Percentiles rank a stretch among this genome's conserved stretches.
phyloP scores from a whole-genome alignment of 371 early-diverging fungal genomes.

The Rhizomucor miehei region DNA sequence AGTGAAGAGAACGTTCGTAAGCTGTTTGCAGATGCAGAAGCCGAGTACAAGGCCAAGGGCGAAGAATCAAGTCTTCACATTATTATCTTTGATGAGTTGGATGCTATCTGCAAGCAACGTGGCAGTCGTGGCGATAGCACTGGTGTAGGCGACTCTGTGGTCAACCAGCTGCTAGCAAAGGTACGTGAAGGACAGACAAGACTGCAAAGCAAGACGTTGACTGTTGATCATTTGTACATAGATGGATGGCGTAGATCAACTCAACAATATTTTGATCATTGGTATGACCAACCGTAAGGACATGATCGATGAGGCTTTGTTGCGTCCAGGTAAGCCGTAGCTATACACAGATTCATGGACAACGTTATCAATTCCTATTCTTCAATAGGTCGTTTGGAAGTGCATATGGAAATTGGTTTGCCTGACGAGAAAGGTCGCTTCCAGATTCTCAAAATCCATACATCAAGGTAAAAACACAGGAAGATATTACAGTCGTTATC shows the following conservation, averaged over 20 bases:
- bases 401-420: conserved; percentile 94
- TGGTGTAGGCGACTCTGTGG: conserved; percentile 98
- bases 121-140: conserved; percentile 92
- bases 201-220: neutral
- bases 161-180: conserved; percentile 98
- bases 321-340: conserved; percentile 77
- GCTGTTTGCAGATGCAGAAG: conserved; percentile 97
- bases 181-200: conserved; percentile 32
- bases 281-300: conserved; percentile 99
- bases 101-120: conserved; percentile 99
- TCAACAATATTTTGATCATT: conserved; percentile 96
- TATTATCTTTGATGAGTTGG: conserved; percentile 99
- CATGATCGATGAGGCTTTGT: conserved; percentile 96
- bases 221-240: conserved; percentile 26
- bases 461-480: conserved; percentile 58
- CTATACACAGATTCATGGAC: neutral
- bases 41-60: conserved; percentile 93
- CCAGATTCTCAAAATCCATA: conserved; percentile 95
- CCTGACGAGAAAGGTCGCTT: conserved; percentile 92
- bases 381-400: conserved; percentile 83
- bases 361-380: neutral
- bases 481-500: neutral
- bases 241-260: conserved; percentile 99
- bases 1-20: conserved; percentile 99
- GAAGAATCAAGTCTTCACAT: conserved; percentile 96